A percentile compares a stretch with the other conserved stretches of the same genome.
Conservation (phyloP, 1,284 basidiomycete genomes). For the Psilocybe mexicana region DNA sequence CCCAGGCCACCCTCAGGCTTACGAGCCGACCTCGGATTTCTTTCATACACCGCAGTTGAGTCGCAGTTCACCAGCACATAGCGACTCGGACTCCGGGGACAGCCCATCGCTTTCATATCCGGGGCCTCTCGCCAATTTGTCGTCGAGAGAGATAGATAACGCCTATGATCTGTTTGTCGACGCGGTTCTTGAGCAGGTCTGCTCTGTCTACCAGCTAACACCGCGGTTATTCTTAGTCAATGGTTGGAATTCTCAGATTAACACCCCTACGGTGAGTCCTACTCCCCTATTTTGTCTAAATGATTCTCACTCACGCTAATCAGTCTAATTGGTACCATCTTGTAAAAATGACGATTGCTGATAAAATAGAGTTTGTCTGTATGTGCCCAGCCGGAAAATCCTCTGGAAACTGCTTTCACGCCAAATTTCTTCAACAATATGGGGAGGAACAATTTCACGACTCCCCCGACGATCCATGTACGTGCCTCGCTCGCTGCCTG, state of each 20-base stretch:
- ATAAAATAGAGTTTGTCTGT: no score
- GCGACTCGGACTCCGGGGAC: no score
- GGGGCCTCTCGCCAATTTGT: no score
- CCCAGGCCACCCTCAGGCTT: no score
- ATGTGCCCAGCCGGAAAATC: no score
- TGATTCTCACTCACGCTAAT: background rate
- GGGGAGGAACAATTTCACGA: background rate
- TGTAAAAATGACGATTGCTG: background rate
- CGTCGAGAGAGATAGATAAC: background rate
- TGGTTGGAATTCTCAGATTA: constrained; percentile 11
- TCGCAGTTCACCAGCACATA: no score
- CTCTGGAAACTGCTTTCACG: no score
- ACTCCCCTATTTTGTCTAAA: no score
- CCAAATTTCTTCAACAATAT: no score
- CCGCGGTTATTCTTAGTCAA: constrained; percentile 11
- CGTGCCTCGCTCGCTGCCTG: background rate
- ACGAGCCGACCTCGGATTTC: no score
- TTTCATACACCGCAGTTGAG: no score
- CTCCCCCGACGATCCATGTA: background rate
- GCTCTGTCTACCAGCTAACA: constrained; percentile 13
- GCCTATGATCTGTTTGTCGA: constrained; percentile 5
- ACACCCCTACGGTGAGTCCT: background rate
- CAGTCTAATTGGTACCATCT: constrained; percentile 6
- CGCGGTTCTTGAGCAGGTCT: constrained; percentile 11
- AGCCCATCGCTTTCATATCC: no score